These are phyloP conservation scores for Asterella californica DNA, from an alignment of 225 moss, liverwort and hornwort species.

Conservation along the genomic window DNA sequence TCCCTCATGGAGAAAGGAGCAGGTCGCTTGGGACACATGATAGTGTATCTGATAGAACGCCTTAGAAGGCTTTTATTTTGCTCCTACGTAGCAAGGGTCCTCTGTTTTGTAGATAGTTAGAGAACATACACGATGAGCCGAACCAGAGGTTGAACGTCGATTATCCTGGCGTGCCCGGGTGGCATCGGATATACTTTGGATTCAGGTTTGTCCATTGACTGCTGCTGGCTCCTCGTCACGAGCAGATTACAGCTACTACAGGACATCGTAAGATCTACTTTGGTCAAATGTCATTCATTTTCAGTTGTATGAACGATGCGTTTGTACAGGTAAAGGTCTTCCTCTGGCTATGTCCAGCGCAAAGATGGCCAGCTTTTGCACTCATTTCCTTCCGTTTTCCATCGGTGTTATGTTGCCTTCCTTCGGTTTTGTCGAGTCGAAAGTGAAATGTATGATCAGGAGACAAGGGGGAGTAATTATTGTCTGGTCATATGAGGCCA, in stretches of 20 bases:
- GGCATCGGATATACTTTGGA: neutral
- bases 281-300: conserved; percentile 5
- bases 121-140: neutral
- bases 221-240: neutral
- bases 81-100: neutral
- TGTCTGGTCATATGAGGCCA: neutral
- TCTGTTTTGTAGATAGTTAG: neutral
- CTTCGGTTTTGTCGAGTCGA: neutral
- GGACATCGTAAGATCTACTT: conserved; percentile 14
- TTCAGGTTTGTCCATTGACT: conserved; percentile 24
- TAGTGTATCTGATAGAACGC: conserved; percentile 2
- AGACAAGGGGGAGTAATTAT: neutral
- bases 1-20: conserved; percentile 20
- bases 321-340: conserved; percentile 22
- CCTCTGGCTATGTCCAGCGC: conserved; percentile 10
- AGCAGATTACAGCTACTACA: neutral
- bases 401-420: neutral
- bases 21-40: conserved; percentile 10
- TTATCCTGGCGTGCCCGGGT: neutral
- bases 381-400: neutral
- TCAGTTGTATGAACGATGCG: conserved; percentile 24
- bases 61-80: conserved; percentile 9
- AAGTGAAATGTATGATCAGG: neutral
- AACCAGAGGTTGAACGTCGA: conserved; percentile 6
- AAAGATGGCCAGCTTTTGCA: neutral